Evolutionary conservation across 2,329 filamentous ascomycete species (phyloP).

Genomic region (Clonostachys solani): DNA sequence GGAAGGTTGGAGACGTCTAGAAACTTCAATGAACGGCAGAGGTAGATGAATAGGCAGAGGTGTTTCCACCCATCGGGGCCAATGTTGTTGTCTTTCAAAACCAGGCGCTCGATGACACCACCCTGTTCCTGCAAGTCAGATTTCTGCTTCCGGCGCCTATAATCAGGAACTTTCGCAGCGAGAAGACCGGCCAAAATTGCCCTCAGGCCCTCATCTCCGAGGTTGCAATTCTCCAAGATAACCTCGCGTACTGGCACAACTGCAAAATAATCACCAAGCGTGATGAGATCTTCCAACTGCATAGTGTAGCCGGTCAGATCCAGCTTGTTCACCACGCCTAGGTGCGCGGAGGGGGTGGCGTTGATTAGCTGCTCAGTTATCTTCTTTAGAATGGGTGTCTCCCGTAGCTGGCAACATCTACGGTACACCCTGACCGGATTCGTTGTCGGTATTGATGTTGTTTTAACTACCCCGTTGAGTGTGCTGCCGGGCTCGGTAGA

Average conservation of each 20-base stretch:
- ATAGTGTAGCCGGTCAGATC: constrained; percentile 83
- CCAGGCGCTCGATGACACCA: constrained; percentile 81
- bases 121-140: constrained; percentile 43
- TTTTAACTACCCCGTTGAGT: constrained; percentile 14
- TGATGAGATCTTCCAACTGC: constrained; percentile 77
- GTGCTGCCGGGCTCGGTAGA: constrained; percentile 23
- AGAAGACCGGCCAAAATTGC: constrained; percentile 83
- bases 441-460: constrained; percentile 62
- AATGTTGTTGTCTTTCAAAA: constrained; percentile 89
- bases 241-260: constrained; percentile 88
- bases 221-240: constrained; percentile 78
- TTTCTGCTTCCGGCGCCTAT: constrained; percentile 43
- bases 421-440: constrained; percentile 92
- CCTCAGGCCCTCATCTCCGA: constrained; percentile 82
- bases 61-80: constrained; percentile 87
- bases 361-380: constrained; percentile 84
- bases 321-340: constrained; percentile 76
- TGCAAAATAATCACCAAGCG: constrained; percentile 88
- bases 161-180: constrained; percentile 66
- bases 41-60: constrained; percentile 82
- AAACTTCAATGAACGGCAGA: constrained; percentile 80
- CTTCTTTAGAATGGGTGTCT: constrained; percentile 87
- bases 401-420: constrained; percentile 87
- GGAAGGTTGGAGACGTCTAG: constrained; percentile 83
- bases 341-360: constrained; percentile 58